These are phyloP conservation scores for Cryptosporidium ryanae DNA, from an alignment of 169 alveolate species.

Conservation along the genomic window DNA sequence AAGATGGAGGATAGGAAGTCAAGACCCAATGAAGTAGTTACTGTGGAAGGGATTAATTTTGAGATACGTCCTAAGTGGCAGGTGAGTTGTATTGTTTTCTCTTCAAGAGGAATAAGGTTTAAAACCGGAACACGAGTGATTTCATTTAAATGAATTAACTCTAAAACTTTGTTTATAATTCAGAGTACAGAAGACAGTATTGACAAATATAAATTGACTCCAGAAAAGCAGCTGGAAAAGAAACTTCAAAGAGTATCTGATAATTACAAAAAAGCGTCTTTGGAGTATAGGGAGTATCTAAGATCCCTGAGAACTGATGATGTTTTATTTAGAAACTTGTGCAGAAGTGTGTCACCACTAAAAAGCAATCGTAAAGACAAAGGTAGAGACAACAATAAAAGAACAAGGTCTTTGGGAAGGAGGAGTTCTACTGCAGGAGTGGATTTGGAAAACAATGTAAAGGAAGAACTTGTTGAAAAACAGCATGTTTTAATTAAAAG, in stretches of 20 bases:
- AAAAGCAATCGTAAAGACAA: slow-evolving; percentile 20
- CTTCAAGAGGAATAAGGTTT: background rate
- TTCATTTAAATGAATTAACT: background rate
- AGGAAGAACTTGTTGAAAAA: background rate
- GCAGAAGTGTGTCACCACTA: slow-evolving; percentile 61
- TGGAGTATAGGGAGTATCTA: slow-evolving; percentile 45
- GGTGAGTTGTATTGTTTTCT: slow-evolving; percentile 8
- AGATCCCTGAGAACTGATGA: slow-evolving; percentile 35
- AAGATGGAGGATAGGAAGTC: too few species aligned
- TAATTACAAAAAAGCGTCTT: slow-evolving; percentile 43
- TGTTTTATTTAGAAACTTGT: slow-evolving; percentile 18
- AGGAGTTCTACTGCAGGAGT: background rate
- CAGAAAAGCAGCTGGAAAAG: slow-evolving; percentile 51
- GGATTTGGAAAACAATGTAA: too few species aligned
- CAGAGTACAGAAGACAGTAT: slow-evolving; percentile 13
- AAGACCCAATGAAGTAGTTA: background rate
- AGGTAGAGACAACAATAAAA: background rate
- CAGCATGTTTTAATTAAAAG: background rate
- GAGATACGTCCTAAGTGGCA: slow-evolving; percentile 68
- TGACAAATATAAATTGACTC: slow-evolving; percentile 39
- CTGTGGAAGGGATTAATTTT: slow-evolving; percentile 41
- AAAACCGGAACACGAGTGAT: background rate
- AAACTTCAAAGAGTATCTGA: slow-evolving; percentile 41
- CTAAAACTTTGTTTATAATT: background rate
- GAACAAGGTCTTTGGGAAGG: background rate